Conservation (phyloP, 2,329 filamentous ascomycete genomes). For the Cladobotryum mycophilum region DNA sequence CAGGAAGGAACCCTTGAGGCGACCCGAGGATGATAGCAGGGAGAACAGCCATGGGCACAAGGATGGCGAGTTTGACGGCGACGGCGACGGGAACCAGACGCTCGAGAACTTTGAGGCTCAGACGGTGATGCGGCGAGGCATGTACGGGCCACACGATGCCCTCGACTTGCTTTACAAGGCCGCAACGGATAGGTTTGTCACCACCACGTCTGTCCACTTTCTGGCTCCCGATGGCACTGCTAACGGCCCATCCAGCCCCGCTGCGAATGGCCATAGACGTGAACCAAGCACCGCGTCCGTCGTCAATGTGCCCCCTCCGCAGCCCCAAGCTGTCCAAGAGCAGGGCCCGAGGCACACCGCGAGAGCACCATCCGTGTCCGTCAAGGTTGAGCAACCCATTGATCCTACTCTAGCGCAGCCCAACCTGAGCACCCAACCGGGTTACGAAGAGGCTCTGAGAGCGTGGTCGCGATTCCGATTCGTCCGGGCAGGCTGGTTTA, state of each 20-base stretch:
- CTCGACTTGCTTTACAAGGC: constrained; percentile 88
- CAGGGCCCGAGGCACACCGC: constrained; percentile 2
- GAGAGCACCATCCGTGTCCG: constrained; percentile 12
- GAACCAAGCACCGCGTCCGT: constrained; percentile 24
- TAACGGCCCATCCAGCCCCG: constrained; percentile 15
- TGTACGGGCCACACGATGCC: constrained; percentile 90
- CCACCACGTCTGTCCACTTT: constrained; percentile 12
- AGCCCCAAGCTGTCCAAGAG: constrained; percentile 6
- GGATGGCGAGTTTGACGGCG: constrained; percentile 32
- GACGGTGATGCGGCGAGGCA: constrained; percentile 60
- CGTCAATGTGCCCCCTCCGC: constrained; percentile 14
- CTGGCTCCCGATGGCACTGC: constrained; percentile 1
- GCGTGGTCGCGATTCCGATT: constrained; percentile 93
- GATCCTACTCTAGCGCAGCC: constrained; percentile 42
- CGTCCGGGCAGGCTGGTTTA: constrained; percentile 96
- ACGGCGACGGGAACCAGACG: constrained; percentile 53
- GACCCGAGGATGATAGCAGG: constrained; percentile 43
- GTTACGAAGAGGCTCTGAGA: constrained; percentile 65
- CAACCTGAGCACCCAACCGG: constrained; percentile 41
- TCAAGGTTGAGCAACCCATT: constrained; percentile 29
- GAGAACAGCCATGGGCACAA: constrained; percentile 25
- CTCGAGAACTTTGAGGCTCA: constrained; percentile 60
- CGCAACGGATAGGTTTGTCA: constrained; percentile 54
- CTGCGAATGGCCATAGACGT: constrained; percentile 23
- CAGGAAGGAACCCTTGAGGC: constrained; percentile 57